A percentile compares a stretch with the other conserved stretches of the same genome.
Conservation (phyloP, 768 basidiomycete genomes). For the Leccinum sublutescens region DNA sequence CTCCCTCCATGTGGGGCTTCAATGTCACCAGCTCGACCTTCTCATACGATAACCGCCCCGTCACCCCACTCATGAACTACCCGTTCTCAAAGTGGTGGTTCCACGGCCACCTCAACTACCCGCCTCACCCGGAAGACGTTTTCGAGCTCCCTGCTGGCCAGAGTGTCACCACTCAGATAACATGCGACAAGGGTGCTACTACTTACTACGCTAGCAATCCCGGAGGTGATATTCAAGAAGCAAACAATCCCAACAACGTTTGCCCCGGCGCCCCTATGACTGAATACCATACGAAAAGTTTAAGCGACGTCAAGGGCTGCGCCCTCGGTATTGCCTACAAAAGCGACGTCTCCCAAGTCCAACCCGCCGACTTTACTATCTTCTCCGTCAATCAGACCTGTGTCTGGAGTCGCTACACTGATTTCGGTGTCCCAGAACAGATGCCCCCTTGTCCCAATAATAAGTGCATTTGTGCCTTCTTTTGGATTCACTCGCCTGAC, state of each 20-base stretch:
- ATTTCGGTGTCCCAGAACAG: slow-evolving; percentile 61
- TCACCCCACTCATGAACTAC: slow-evolving; percentile 36
- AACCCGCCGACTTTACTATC: slow-evolving; percentile 68
- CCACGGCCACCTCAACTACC: slow-evolving; percentile 56
- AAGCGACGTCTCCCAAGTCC: slow-evolving; percentile 50
- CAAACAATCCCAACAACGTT: slow-evolving; percentile 46
- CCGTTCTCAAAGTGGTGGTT: slow-evolving; percentile 56
- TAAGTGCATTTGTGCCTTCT: slow-evolving; percentile 68
- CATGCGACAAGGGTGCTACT: slow-evolving; percentile 60
- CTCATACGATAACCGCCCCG: slow-evolving; percentile 64
- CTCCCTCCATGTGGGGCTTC: slow-evolving; percentile 65
- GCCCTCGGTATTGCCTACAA: slow-evolving; percentile 78
- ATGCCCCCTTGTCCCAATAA: slow-evolving; percentile 69
- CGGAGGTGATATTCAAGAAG: slow-evolving; percentile 51
- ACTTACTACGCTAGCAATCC: slow-evolving; percentile 51
- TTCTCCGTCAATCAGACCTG: slow-evolving; percentile 77
- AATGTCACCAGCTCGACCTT: slow-evolving; percentile 58
- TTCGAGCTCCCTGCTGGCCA: slow-evolving; percentile 62
- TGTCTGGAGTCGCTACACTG: slow-evolving; percentile 68
- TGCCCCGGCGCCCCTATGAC: slow-evolving; percentile 47
- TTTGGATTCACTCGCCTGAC: slow-evolving; percentile 66
- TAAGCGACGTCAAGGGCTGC: slow-evolving; percentile 59
- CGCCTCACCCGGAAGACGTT: slow-evolving; percentile 55
- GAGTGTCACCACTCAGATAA: slow-evolving; percentile 51
- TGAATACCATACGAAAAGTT: slow-evolving; percentile 55